Conservation (phyloP, 2,329 filamentous ascomycete genomes). For the Penicillium nordicum region DNA sequence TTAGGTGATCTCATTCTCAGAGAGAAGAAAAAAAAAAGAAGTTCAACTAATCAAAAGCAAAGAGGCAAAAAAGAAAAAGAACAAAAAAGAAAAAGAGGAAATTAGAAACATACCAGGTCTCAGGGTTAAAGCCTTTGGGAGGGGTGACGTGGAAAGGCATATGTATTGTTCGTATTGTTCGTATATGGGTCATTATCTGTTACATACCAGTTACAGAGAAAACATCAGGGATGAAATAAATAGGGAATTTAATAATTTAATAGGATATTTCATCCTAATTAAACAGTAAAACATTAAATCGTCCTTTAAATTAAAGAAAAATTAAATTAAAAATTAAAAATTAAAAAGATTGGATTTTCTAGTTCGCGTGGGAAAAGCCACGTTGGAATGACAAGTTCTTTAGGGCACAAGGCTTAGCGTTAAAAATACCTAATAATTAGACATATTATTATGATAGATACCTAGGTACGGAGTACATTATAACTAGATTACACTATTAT, state of each 20-base stretch:
- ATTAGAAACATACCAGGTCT: constrained; percentile 11
- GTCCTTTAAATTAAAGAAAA: not conserved
- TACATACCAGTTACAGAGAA: constrained; percentile 7
- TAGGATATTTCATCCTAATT: not conserved
- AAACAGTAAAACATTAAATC: not conserved
- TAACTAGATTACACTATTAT: not conserved
- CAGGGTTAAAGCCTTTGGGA: constrained; percentile 1
- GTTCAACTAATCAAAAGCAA: constrained; percentile 11
- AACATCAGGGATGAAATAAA: not conserved
- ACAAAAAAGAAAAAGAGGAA: constrained; percentile 8
- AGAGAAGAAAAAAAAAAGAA: not conserved
- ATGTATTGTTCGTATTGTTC: constrained; percentile 8
- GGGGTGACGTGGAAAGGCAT: constrained; percentile 2
- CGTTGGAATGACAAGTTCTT: constrained; percentile 10
- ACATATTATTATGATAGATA: not conserved
- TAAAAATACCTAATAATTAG: not conserved
- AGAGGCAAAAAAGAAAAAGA: constrained; percentile 11
- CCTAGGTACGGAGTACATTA: not conserved
- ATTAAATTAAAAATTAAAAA: too few relatives aligned
- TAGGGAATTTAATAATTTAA: not conserved
- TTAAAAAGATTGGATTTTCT: not conserved
- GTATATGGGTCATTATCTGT: not conserved
- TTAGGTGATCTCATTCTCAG: constrained; percentile 19
- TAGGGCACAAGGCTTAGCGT: constrained; percentile 8
- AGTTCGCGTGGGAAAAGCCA: constrained; percentile 12